Evolutionary conservation across 805 yeast species (phyloP).

Genomic region (Saturnispora diversa): DNA sequence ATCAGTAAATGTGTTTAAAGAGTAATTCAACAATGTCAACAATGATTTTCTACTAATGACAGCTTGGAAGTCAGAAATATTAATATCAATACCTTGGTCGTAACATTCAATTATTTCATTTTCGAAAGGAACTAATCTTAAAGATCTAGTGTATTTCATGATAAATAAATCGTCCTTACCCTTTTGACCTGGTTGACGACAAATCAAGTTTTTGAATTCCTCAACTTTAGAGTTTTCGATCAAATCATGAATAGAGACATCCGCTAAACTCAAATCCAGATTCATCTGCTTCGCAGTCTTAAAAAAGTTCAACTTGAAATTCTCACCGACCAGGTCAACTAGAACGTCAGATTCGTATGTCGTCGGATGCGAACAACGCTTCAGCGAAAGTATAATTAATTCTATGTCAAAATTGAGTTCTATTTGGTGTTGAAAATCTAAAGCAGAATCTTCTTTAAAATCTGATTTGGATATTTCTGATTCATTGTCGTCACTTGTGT

Average conservation of each 20-base stretch:
- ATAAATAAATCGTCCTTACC: slow-evolving; percentile 45
- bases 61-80: slow-evolving; percentile 70
- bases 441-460: background rate
- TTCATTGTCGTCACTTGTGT: slow-evolving; percentile 2
- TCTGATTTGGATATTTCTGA: background rate
- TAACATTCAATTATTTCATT: slow-evolving; percentile 53
- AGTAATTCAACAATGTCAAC: slow-evolving; percentile 70
- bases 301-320: slow-evolving; percentile 50
- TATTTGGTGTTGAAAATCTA: slow-evolving; percentile 47
- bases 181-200: slow-evolving; percentile 47
- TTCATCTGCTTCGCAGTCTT: slow-evolving; percentile 55
- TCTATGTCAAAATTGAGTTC: slow-evolving; percentile 70
- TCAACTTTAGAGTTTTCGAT: slow-evolving; percentile 53
- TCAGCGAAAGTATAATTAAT: slow-evolving; percentile 49
- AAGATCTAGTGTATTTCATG: slow-evolving; percentile 49
- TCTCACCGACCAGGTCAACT: slow-evolving; percentile 64
- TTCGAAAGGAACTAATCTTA: slow-evolving; percentile 49
- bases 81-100: slow-evolving; percentile 68
- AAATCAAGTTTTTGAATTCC: slow-evolving; percentile 60
- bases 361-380: slow-evolving; percentile 56
- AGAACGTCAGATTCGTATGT: slow-evolving; percentile 58
- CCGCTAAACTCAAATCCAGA: slow-evolving; percentile 55
- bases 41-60: slow-evolving; percentile 72
- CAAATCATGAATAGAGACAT: slow-evolving; percentile 66
- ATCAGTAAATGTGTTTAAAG: slow-evolving; percentile 80